Conservation (phyloP, 2,329 filamentous ascomycete genomes). For the Aspergillus sp. region DNA sequence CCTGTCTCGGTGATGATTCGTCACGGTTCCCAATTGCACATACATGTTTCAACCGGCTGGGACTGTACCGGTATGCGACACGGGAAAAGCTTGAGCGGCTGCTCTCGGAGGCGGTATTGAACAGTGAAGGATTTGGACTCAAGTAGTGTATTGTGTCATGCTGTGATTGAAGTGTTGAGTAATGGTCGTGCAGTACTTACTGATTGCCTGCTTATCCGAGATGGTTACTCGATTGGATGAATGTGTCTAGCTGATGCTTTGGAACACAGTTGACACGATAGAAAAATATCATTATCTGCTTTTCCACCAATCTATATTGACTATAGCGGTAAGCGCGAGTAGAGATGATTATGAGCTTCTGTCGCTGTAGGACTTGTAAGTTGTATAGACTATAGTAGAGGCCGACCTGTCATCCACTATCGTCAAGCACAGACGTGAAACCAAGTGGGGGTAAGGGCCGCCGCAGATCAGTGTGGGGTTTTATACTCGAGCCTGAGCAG, state of each 20-base stretch:
- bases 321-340: neutral
- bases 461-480: too few species aligned
- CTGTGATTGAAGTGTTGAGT: neutral
- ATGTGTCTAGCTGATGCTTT: neutral
- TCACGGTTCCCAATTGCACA: constrained; percentile 78
- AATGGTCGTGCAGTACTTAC: neutral
- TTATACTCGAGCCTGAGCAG: too few species aligned
- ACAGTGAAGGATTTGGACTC: constrained; percentile 89
- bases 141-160: constrained; percentile 49
- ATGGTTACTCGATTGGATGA: neutral
- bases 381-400: neutral
- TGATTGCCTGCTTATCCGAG: neutral
- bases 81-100: constrained; percentile 66
- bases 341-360: neutral
- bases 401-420: neutral
- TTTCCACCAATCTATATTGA: neutral
- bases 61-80: constrained; percentile 70
- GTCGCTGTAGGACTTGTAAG: neutral
- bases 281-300: neutral
- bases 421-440: too few species aligned
- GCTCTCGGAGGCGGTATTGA: constrained; percentile 82
- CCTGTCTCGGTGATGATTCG: constrained; percentile 72
- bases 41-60: constrained; percentile 87
- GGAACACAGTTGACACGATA: neutral
- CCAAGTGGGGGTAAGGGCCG: too few species aligned